Percentiles rank a stretch among this genome's conserved stretches.
phyloP scores from a whole-genome alignment of 306 rosid genomes.

The Vigna trinervia region DNA sequence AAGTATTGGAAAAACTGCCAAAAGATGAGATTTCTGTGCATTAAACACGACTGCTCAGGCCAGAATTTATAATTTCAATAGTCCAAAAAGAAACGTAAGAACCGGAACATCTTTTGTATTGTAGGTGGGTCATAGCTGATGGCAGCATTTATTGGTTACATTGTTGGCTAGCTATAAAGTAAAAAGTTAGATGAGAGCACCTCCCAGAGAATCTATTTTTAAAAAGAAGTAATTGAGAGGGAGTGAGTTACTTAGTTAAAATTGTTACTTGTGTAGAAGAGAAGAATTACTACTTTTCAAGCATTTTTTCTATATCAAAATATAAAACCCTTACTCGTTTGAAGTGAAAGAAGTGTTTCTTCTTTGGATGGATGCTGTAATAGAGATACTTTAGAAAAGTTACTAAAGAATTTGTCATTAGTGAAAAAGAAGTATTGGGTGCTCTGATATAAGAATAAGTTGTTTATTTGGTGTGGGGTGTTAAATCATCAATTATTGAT shows the following conservation, averaged over 20 bases:
- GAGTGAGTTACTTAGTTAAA: neutral
- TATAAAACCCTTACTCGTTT: neutral
- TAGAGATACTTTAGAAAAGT: neutral
- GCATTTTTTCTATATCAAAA: neutral
- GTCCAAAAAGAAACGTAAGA: neutral
- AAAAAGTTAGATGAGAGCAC: neutral
- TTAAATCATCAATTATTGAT: neutral
- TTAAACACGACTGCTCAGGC: neutral
- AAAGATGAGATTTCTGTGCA: neutral
- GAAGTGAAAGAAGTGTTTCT: neutral
- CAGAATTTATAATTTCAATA: neutral
- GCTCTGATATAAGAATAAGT: constrained; percentile 14
- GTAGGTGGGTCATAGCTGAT: constrained; percentile 31
- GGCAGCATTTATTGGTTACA: neutral
- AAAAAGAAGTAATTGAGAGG: neutral
- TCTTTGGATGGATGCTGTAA: neutral
- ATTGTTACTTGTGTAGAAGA: neutral
- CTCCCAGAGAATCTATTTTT: neutral
- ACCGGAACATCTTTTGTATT: neutral
- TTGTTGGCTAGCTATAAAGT: constrained; percentile 24
- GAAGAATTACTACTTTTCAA: neutral
- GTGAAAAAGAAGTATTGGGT: no score
- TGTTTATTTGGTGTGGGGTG: neutral
- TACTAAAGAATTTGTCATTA: neutral
- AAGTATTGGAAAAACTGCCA: neutral